phyloP scores from a whole-genome alignment of 192 early-diverging fungal genomes.

The Umbelopsis sp. region DNA sequence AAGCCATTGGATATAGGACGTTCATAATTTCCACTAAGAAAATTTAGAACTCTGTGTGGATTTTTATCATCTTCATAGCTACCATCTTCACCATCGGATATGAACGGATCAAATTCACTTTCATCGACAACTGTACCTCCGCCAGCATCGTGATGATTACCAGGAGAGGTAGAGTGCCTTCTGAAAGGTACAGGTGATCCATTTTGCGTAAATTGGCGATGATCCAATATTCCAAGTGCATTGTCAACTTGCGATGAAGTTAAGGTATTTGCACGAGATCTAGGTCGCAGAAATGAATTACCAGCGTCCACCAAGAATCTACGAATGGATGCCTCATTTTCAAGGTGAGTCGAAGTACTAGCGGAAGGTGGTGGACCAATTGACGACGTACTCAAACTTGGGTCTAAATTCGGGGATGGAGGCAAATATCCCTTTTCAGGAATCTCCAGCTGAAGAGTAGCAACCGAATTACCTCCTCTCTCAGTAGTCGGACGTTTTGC shows the following conservation, averaged over 20 bases:
- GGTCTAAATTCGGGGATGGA: not conserved
- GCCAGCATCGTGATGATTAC: slow-evolving; percentile 25
- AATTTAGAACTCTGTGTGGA: slow-evolving; percentile 23
- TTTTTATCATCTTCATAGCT: slow-evolving; percentile 48
- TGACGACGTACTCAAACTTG: not conserved
- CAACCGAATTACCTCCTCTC: slow-evolving; percentile 7
- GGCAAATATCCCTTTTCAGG: not conserved
- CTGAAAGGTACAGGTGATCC: slow-evolving; percentile 8
- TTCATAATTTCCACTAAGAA: slow-evolving; percentile 22
- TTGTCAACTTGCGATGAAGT: slow-evolving; percentile 6
- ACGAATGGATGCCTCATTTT: slow-evolving; percentile 34
- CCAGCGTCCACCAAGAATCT: slow-evolving; percentile 37
- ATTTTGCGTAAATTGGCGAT: not conserved
- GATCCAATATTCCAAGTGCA: not conserved
- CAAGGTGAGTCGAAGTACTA: slow-evolving; percentile 22
- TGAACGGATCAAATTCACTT: slow-evolving; percentile 25
- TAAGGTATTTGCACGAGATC: slow-evolving; percentile 35
- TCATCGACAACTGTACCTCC: slow-evolving; percentile 38
- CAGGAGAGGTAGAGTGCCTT: not conserved
- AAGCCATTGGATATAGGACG: slow-evolving; percentile 22
- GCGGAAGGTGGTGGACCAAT: not conserved
- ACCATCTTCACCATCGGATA: slow-evolving; percentile 60
- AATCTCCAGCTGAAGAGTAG: slow-evolving; percentile 25
- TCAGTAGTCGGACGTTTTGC: slow-evolving; percentile 25
- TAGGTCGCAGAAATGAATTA: slow-evolving; percentile 32